Conservation (phyloP, 169 alveolate species). For the Besnoitia besnoiti region DNA sequence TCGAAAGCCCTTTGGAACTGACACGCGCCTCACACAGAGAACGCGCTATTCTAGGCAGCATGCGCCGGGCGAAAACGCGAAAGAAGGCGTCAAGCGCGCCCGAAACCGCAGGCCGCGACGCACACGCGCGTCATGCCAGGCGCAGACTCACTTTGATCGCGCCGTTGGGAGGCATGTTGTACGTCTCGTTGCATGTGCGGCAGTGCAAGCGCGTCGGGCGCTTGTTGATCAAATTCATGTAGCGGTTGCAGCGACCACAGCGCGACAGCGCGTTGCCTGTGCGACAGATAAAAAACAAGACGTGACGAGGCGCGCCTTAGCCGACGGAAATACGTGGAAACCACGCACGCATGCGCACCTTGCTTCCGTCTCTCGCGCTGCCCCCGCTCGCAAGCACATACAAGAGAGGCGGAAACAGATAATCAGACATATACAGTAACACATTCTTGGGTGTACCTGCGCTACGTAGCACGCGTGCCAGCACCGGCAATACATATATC, state of each 20-base stretch:
- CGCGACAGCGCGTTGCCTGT: slow-evolving; percentile 74
- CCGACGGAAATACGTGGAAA: too few relatives aligned
- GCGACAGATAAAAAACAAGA: background rate
- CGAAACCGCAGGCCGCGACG: background rate
- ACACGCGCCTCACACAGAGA: too few relatives aligned
- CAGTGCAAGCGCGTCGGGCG: slow-evolving; percentile 80
- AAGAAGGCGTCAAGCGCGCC: background rate
- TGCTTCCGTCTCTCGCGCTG: too few relatives aligned
- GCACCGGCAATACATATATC: too few relatives aligned
- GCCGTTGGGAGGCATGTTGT: slow-evolving; percentile 81
- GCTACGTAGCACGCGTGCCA: too few relatives aligned
- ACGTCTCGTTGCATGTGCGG: slow-evolving; percentile 77
- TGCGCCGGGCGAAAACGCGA: background rate
- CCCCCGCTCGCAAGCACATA: too few relatives aligned
- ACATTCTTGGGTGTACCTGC: too few relatives aligned
- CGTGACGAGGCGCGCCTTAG: too few relatives aligned
- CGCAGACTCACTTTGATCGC: slow-evolving; percentile 68
- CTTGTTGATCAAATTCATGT: slow-evolving; percentile 75
- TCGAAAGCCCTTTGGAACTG: too few relatives aligned
- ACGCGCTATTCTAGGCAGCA: background rate
- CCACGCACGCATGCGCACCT: too few relatives aligned
- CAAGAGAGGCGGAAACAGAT: too few relatives aligned
- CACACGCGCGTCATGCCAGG: background rate
- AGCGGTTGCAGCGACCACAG: slow-evolving; percentile 83
- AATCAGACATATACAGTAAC: too few relatives aligned